phyloP scores from a whole-genome alignment of 2,329 filamentous ascomycete species.

The Aspergillus caelatus region DNA sequence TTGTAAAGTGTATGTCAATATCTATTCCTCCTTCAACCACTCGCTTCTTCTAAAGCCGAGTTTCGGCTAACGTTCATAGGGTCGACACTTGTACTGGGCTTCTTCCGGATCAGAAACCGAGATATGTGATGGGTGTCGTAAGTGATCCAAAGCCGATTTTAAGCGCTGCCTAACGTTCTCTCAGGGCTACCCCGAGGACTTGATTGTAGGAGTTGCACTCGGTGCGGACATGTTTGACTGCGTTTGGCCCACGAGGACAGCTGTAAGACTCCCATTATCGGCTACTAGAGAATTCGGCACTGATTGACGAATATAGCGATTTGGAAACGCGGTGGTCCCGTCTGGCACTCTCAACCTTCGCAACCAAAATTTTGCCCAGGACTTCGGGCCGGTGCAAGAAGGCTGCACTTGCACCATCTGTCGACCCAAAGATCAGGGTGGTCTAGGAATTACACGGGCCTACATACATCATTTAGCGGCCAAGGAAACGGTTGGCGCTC shows the following conservation, averaged over 20 bases:
- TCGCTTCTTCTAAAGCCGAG: neutral
- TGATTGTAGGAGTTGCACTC: conserved; percentile 88
- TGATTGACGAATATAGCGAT: conserved; percentile 57
- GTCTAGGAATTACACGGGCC: conserved; percentile 80
- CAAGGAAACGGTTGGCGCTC: conserved; percentile 93
- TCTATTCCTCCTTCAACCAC: neutral
- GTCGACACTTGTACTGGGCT: conserved; percentile 83
- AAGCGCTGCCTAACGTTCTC: conserved; percentile 22
- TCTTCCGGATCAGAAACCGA: conserved; percentile 87
- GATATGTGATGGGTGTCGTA: conserved; percentile 97
- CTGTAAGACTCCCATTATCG: conserved; percentile 51
- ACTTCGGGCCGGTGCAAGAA: conserved; percentile 82
- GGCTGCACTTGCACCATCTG: conserved; percentile 83
- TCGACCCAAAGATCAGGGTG: conserved; percentile 64
- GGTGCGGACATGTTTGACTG: conserved; percentile 99
- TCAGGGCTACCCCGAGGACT: conserved; percentile 93
- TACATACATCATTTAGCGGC: conserved; percentile 89
- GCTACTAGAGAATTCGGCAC: conserved; percentile 8
- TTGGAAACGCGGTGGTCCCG: conserved; percentile 89
- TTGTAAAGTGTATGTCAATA: conserved; percentile 67
- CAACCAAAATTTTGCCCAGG: conserved; percentile 71
- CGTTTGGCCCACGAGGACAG: conserved; percentile 96
- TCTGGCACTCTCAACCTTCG: conserved; percentile 82
- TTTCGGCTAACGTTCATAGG: conserved; percentile 31
- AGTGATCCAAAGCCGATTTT: conserved; percentile 22